Conservation (phyloP, 257 asterid genomes). For the Rauvolfia tetraphylla region DNA sequence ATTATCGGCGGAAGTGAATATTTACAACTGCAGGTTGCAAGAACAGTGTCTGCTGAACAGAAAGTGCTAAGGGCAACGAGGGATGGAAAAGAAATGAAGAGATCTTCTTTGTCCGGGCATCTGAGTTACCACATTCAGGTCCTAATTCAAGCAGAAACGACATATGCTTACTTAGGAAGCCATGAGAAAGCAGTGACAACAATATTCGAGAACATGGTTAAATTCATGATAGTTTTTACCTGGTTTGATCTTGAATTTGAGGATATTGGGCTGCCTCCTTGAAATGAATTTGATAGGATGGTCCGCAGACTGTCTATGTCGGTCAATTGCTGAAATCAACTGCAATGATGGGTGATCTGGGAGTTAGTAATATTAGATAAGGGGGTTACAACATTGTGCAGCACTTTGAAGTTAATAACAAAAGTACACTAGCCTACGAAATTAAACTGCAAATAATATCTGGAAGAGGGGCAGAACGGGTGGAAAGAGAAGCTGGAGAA, state of each 20-base stretch:
- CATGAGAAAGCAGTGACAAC: not conserved
- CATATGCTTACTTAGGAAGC: not conserved
- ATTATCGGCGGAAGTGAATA: slow-evolving; percentile 83
- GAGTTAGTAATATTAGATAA: not conserved
- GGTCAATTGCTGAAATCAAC: slow-evolving; percentile 92
- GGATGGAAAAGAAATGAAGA: slow-evolving; percentile 95
- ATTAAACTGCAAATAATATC: not conserved
- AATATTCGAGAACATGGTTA: not conserved
- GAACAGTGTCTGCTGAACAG: slow-evolving; percentile 79
- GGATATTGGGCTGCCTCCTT: slow-evolving; percentile 71
- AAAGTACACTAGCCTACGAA: not conserved
- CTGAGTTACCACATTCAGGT: slow-evolving; percentile 76
- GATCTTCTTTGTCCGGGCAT: slow-evolving; percentile 66
- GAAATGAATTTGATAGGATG: slow-evolving; percentile 93
- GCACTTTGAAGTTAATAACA: not conserved
- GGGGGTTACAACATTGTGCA: not conserved
- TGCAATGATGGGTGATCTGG: slow-evolving; percentile 32
- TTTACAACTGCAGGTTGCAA: slow-evolving; percentile 92
- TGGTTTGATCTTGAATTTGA: slow-evolving; percentile 89
- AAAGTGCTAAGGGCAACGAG: slow-evolving; percentile 75
- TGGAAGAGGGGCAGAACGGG: not conserved
- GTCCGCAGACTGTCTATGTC: slow-evolving; percentile 88
- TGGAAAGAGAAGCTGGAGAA: not conserved
- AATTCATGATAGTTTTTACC: slow-evolving; percentile 35
- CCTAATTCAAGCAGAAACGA: slow-evolving; percentile 38